phyloP scores from a whole-genome alignment of 495 filamentous ascomycete species.

The Lophiotrema nucula region DNA sequence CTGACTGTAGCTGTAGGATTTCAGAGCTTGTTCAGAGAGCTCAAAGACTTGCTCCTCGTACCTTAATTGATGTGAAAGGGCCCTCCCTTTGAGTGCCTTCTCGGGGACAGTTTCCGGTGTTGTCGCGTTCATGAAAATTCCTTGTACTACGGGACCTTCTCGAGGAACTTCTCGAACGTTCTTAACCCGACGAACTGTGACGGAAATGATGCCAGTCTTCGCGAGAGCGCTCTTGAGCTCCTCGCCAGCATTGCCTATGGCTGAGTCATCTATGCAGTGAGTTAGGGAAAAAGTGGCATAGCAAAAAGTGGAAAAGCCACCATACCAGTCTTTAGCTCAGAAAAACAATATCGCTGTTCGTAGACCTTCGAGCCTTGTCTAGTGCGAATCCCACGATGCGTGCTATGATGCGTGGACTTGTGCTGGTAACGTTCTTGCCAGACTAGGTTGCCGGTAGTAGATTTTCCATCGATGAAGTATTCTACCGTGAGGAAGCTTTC shows the following conservation, averaged over 20 bases:
- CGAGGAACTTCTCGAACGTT: no score
- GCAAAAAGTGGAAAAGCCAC: neutral
- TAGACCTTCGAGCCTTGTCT: neutral
- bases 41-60: no score
- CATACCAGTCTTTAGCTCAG: neutral
- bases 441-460: neutral
- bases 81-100: constrained; percentile 24
- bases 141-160: no score
- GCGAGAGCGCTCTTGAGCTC: neutral
- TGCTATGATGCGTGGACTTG: no score
- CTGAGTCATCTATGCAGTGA: neutral
- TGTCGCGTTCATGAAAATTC: no score
- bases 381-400: neutral
- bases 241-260: neutral
- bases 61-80: constrained; percentile 13
- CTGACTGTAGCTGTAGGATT: no score
- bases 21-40: no score
- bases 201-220: neutral
- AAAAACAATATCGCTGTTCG: neutral
- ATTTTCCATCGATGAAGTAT: constrained; percentile 8
- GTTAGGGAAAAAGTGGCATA: neutral
- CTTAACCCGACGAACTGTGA: neutral
- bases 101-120: constrained; percentile 17
- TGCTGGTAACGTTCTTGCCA: neutral
- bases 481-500: neutral